These are phyloP conservation scores for Niebla homalea DNA, from an alignment of 495 filamentous ascomycete species.

Conservation along the genomic window DNA sequence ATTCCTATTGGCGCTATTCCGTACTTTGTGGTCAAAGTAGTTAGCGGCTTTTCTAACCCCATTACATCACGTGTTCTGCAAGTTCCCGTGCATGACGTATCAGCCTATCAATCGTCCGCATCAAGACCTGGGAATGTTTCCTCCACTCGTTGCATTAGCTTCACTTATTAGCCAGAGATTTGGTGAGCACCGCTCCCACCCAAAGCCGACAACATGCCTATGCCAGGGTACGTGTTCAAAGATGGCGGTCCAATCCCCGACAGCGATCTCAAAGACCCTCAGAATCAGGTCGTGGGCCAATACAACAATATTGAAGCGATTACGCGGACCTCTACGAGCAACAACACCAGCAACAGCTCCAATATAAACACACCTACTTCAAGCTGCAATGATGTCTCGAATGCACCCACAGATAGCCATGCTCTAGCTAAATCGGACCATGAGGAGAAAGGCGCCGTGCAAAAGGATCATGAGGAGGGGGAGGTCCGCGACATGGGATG, in stretches of 20 bases:
- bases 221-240: constrained; percentile 19
- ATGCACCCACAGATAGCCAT: constrained; percentile 35
- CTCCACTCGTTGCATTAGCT: too few relatives aligned
- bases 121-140: too few relatives aligned
- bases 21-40: too few relatives aligned
- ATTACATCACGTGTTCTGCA: too few relatives aligned
- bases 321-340: constrained; percentile 9
- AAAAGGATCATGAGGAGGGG: constrained; percentile 27
- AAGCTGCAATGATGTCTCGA: constrained; percentile 1
- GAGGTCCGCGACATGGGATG: constrained; percentile 62
- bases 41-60: too few relatives aligned
- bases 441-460: constrained; percentile 36
- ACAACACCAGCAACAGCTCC: constrained; percentile 6
- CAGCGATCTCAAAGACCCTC: constrained; percentile 15
- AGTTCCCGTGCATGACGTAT: too few relatives aligned
- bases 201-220: constrained; percentile 12
- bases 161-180: neutral
- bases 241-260: constrained; percentile 20
- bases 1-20: too few relatives aligned
- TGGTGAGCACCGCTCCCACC: too few relatives aligned
- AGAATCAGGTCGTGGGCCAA: constrained; percentile 4
- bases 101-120: too few relatives aligned
- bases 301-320: constrained; percentile 1
- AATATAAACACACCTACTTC: constrained; percentile 15
- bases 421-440: constrained; percentile 31